phyloP scores from a whole-genome alignment of 2,329 filamentous ascomycete genomes.

The Phialophora macrospora region DNA sequence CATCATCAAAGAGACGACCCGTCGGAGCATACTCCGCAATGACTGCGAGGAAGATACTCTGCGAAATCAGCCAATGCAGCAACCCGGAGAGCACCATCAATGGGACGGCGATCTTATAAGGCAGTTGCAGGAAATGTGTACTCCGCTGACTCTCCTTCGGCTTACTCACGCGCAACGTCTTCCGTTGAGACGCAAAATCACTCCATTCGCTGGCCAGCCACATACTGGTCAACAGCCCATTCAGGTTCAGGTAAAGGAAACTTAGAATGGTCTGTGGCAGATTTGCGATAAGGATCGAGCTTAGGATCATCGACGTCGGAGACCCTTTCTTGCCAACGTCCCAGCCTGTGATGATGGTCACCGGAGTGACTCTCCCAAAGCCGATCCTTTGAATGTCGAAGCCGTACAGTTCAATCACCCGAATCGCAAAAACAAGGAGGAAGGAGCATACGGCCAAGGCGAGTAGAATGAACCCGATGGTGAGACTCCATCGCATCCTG shows the following conservation, averaged over 20 bases:
- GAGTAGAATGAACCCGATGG: slow-evolving; percentile 19
- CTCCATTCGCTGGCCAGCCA: slow-evolving; percentile 57
- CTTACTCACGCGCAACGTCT: slow-evolving; percentile 47
- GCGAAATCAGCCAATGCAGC: slow-evolving; percentile 54
- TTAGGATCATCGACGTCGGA: slow-evolving; percentile 16
- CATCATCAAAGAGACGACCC: slow-evolving; percentile 19
- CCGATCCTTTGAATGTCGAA: slow-evolving; percentile 29
- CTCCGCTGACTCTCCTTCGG: slow-evolving; percentile 46
- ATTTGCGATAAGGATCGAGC: slow-evolving; percentile 43
- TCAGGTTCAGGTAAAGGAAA: slow-evolving; percentile 46
- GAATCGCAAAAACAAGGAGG: slow-evolving; percentile 17
- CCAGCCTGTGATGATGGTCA: slow-evolving; percentile 33
- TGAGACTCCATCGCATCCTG: slow-evolving; percentile 27
- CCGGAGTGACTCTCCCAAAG: slow-evolving; percentile 35
- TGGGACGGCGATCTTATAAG: slow-evolving; percentile 47
- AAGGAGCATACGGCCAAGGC: slow-evolving; percentile 17
- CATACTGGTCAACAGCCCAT: slow-evolving; percentile 52
- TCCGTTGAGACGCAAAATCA: slow-evolving; percentile 46
- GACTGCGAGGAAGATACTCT: slow-evolving; percentile 50
- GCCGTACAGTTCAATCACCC: neutral
- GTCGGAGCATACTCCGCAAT: slow-evolving; percentile 40
- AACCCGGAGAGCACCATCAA: slow-evolving; percentile 42
- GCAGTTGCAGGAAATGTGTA: slow-evolving; percentile 50
- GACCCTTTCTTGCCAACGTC: slow-evolving; percentile 8
- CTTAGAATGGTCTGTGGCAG: slow-evolving; percentile 46